Percentiles rank a stretch among this genome's conserved stretches.
phyloP scores from a whole-genome alignment of 148 eudicot genomes.

The Persicaria tinctoria region DNA sequence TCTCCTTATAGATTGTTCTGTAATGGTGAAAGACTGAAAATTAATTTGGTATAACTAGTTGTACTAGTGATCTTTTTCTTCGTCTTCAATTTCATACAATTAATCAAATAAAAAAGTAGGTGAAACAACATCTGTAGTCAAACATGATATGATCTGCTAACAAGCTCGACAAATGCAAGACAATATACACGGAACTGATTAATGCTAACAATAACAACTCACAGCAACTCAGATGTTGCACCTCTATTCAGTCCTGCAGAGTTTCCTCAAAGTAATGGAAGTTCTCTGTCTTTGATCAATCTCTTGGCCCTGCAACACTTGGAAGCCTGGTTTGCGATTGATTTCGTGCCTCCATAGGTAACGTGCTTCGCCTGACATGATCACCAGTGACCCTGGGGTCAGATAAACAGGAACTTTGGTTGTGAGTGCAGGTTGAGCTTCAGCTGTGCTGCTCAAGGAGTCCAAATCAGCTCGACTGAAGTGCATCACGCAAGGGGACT shows the following conservation, averaged over 20 bases:
- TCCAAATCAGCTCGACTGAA: conserved; percentile 38
- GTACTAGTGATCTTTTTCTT: neutral
- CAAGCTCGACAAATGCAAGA: neutral
- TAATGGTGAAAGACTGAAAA: conserved; percentile 1
- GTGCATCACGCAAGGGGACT: conserved; percentile 88
- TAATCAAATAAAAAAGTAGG: neutral
- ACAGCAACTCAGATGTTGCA: neutral
- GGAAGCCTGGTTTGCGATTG: conserved; percentile 73
- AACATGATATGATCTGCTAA: neutral
- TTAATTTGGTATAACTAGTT: neutral
- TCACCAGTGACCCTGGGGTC: conserved; percentile 66
- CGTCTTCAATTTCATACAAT: neutral
- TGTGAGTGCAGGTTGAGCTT: conserved; percentile 14
- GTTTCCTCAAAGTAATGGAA: conserved; percentile 75
- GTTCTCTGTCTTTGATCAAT: conserved; percentile 68
- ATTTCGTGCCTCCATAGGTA: conserved; percentile 90
- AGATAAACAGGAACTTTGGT: conserved; percentile 56
- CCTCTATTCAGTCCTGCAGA: conserved; percentile 30
- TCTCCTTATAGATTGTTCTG: conserved; percentile 2
- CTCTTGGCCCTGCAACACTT: conserved; percentile 62
- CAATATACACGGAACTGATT: neutral
- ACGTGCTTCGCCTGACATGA: conserved; percentile 88
- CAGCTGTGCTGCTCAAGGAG: conserved; percentile 4
- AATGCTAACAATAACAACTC: neutral
- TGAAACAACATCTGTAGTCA: neutral